Percentiles rank a stretch among this genome's conserved stretches.
Evolutionary conservation across 176 grass and related monocot genomes (phyloP).

Genomic region (Musa beccarii): DNA sequence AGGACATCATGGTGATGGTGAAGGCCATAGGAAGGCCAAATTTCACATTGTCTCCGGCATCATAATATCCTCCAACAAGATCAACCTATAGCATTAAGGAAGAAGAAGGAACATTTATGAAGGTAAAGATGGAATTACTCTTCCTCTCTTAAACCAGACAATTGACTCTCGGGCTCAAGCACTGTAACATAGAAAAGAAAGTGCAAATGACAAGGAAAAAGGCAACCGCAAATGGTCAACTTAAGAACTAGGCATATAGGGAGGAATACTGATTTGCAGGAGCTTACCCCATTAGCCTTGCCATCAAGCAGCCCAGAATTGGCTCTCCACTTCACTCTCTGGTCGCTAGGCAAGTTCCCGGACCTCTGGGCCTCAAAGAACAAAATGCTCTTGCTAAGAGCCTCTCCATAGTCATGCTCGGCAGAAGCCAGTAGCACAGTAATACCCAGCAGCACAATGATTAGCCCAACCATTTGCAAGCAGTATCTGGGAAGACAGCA

Average conservation of each 20-base stretch:
- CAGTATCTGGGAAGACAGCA: too few relatives aligned
- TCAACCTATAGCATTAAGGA: neutral
- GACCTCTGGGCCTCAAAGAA: constrained; percentile 92
- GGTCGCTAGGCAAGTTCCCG: constrained; percentile 49
- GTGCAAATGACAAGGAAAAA: too few relatives aligned
- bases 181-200: too few relatives aligned
- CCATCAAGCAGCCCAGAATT: constrained; percentile 76
- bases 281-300: constrained; percentile 64
- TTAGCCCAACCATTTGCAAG: too few relatives aligned
- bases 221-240: too few relatives aligned
- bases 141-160: too few relatives aligned
- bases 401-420: constrained; percentile 58
- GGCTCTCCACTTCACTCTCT: constrained; percentile 60
- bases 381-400: constrained; percentile 87
- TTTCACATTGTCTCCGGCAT: constrained; percentile 95
- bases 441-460: neutral
- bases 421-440: constrained; percentile 23
- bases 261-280: neutral
- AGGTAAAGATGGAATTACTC: too few relatives aligned
- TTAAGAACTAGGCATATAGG: too few relatives aligned
- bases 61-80: constrained; percentile 81
- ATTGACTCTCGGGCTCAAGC: too few relatives aligned
- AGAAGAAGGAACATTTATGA: too few relatives aligned
- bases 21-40: constrained; percentile 95
- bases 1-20: constrained; percentile 95